Evolutionary conservation across 2,329 filamentous ascomycete genomes (phyloP), one percentile per base, ranked within the genome.

Genomic region (Penicillium sp.): DNA sequence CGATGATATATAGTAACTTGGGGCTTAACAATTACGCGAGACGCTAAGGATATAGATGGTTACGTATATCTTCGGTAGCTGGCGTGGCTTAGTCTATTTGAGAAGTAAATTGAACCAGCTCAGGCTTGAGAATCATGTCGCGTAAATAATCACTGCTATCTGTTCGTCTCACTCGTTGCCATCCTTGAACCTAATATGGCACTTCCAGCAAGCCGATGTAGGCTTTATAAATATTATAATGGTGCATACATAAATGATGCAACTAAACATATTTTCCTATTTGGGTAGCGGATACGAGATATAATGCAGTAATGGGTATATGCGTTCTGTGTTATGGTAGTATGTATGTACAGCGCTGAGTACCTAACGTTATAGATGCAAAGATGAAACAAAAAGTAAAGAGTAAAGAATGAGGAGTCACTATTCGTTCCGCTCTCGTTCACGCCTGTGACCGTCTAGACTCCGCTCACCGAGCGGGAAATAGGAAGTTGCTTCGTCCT

Each of bases 391-490:
- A 54, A 59, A 33, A 55, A 45, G 39, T 62, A 48, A 49, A 50
- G 15, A 55, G 19, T 21, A 41, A 50, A 17, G 21, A 45, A 44
- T 17, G 31, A 44, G 27, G 19, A 33, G 12, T 12, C 12, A 33
- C 56, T 51, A 63, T 35, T 65, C 61, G 42, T 42, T 60, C 39
- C 60, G 58, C 48, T 59, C 47, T 31, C 49, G 55, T 41, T 56
- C 55, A 31, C 51, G 53, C 21, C 48, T 49, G 15, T 53, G 55
- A 3, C 42, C 23, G 2, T 52, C 52, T 29, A 54, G 27, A 54
- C 53, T 58, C 39, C 60, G 63, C 57, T 72, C 70, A 13, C 59
- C 43, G 52, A 73, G 63, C 9, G 70, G 66, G 48, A 68, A 66
- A 47, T 73, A 72, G 15, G 61, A 61, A 31, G 60, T 27, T 21